Conservation (phyloP, 257 asterid genomes). For the Catharanthus roseus region DNA sequence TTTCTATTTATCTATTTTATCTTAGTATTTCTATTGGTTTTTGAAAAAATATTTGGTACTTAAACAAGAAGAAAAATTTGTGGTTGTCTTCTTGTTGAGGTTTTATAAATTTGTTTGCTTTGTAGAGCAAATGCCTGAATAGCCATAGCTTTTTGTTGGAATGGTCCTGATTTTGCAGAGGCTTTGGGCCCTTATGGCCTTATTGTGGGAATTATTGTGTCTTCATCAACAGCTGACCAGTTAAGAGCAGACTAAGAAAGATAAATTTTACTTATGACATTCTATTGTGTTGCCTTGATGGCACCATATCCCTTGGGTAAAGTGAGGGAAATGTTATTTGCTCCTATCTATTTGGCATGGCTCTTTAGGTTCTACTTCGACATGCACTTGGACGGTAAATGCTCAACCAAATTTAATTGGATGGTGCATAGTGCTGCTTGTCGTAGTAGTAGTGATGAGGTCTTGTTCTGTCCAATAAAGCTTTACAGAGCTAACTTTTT, state of each 20-base stretch:
- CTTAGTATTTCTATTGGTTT: not conserved
- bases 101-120: not conserved
- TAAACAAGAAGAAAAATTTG: not conserved
- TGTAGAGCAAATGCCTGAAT: slow-evolving; percentile 34
- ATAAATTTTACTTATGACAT: not conserved
- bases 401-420: not conserved
- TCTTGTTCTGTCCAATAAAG: not conserved
- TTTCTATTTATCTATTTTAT: not conserved
- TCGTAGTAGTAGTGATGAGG: not conserved
- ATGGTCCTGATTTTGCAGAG: slow-evolving; percentile 38
- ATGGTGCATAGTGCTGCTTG: not conserved
- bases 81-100: not conserved
- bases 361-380: not conserved
- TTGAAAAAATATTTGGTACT: not conserved
- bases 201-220: slow-evolving; percentile 33
- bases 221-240: slow-evolving; percentile 35
- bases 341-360: not conserved
- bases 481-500: not conserved
- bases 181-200: slow-evolving; percentile 34
- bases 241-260: slow-evolving; percentile 28
- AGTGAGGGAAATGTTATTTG: not conserved
- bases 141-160: slow-evolving; percentile 38
- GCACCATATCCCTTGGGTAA: not conserved
- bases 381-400: not conserved
- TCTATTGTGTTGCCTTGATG: not conserved